Evolutionary conservation across 2,329 filamentous ascomycete species (phyloP), one percentile per base, ranked within the genome.

Genomic region (Simplicillium aogashimaense): DNA sequence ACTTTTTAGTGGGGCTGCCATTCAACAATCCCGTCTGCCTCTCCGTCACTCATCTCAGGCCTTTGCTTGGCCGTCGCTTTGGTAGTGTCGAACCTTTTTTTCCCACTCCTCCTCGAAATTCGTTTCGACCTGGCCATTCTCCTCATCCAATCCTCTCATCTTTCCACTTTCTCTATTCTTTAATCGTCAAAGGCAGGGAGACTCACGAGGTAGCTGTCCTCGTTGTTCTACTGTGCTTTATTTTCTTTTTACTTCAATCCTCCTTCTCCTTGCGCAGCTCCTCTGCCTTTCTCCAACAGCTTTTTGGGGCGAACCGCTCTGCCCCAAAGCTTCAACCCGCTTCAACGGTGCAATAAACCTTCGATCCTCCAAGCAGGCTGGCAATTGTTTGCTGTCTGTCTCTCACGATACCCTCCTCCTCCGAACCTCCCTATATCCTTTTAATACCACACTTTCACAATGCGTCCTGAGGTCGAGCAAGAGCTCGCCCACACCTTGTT

Each of bases 391-490:
- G 20, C 20, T 9, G 5, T 25, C 20, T 25, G 20, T 9, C 20
- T 12, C 31, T 33, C 31, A n/a, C 31, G 31, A 33, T 33, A n/a
- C 31, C 29, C 34, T 39, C 36, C 38, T 36, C 29, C 35, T 30
- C 39, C 41, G 42, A 36, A 37, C 38, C 40, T 15, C 17, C 33
- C 35, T 34, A 43, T 45, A 40, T 17, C 30, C 37, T 20, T 36
- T 29, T 48, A 49, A 50, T 15, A 32, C 20, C 20, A 32, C 11
- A 43, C 51, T 53, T 45, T 56, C 70, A 82, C 56, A 55, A 97
- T 97, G 90, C 86, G 86, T 74, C 92, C 92, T 65, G 92, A 98
- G 78, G 76, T 97, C 66, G 90, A 98, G 81, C 92, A 98, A 70
- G 92, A 98, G 74, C 86, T 98, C 65, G 85, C 92, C 59, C 90